These are phyloP conservation scores for Erodium moschatum DNA, from an alignment of 441 rosid genomes.

Conservation along the genomic window DNA sequence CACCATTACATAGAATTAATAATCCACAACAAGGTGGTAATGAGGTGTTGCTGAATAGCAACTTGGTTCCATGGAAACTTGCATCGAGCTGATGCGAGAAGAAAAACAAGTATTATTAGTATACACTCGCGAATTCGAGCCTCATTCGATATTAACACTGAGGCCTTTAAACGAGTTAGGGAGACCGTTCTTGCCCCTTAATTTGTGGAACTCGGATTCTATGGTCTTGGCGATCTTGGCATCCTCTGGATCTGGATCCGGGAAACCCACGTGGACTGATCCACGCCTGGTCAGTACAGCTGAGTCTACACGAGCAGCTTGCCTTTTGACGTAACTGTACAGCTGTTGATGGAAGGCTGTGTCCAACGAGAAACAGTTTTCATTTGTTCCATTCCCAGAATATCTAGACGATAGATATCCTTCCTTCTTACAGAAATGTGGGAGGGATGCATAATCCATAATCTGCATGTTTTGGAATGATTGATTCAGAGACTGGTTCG, in stretches of 20 bases:
- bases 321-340: conserved; percentile 45
- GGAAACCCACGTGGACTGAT: conserved; percentile 49
- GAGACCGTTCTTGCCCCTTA: conserved; percentile 37
- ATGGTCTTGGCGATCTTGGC: conserved; percentile 48
- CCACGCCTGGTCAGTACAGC: conserved; percentile 36
- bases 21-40: conserved; percentile 21
- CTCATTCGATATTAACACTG: conserved; percentile 29
- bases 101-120: not conserved
- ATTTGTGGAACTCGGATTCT: conserved; percentile 60
- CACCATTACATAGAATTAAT: not conserved
- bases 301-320: conserved; percentile 29
- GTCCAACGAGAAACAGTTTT: conserved; percentile 57
- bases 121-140: not conserved
- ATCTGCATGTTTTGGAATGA: conserved; percentile 29
- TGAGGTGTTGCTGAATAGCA: conserved; percentile 5
- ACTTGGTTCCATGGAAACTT: conserved; percentile 15
- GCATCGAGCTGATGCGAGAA: conserved; percentile 51
- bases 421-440: conserved; percentile 59
- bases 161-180: conserved; percentile 31
- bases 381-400: conserved; percentile 31
- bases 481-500: not conserved
- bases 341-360: conserved; percentile 52
- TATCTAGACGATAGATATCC: conserved; percentile 53
- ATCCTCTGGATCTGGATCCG: conserved; percentile 51
- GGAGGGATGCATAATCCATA: conserved; percentile 59